These are phyloP conservation scores for Raphanus hybrid DNA, from an alignment of 441 rosid species.

Conservation along the genomic window DNA sequence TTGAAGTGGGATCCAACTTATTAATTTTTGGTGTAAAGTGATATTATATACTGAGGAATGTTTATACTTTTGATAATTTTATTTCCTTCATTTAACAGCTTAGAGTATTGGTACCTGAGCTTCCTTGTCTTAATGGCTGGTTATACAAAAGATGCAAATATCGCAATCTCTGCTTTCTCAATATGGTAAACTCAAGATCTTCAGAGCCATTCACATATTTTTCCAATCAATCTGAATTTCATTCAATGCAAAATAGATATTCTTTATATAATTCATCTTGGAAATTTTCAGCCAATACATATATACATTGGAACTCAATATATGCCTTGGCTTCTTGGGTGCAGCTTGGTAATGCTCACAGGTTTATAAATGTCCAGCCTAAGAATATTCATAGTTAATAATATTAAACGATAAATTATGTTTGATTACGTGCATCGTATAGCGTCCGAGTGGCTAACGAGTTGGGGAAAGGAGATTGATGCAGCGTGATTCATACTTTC, in stretches of 20 bases:
- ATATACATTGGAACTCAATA: conserved; percentile 50
- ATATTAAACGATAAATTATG: background rate
- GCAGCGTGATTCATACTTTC: no score
- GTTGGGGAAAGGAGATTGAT: conserved; percentile 74
- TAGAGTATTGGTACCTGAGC: conserved; percentile 66
- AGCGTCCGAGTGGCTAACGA: conserved; percentile 82
- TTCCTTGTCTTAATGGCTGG: conserved; percentile 67
- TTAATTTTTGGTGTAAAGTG: background rate
- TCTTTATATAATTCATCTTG: background rate
- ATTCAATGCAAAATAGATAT: background rate
- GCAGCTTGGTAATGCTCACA: conserved; percentile 54
- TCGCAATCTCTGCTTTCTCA: conserved; percentile 66
- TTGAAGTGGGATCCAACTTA: background rate
- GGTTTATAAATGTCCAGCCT: background rate
- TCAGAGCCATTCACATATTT: background rate
- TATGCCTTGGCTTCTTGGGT: conserved; percentile 66
- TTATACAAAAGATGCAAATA: conserved; percentile 57
- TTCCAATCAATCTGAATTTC: background rate
- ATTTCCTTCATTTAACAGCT: conserved; percentile 41
- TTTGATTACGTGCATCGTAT: background rate
- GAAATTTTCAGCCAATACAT: conserved; percentile 53
- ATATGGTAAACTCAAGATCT: conserved; percentile 57
- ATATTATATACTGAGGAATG: background rate
- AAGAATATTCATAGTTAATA: background rate
- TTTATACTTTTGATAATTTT: background rate